Base-by-base conservation (phyloP, 306 rosid species). In the Dryas alaskensis region DNA sequence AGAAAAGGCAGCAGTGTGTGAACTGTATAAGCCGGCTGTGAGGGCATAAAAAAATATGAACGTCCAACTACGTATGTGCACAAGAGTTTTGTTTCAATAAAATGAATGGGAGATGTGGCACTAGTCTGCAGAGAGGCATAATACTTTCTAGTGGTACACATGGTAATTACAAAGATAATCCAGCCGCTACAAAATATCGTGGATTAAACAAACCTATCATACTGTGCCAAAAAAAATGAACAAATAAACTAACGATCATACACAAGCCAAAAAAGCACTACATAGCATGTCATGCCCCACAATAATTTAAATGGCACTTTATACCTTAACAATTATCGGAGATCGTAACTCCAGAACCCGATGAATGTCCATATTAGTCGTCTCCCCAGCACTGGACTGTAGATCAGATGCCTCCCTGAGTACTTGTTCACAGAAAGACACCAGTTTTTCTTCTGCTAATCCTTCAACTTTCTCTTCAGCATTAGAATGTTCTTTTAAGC, bases 381-480 rank as follows among this genome's bases (percentile, higher is more conserved):
- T 84, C 70, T 92, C 97, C 71, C 96, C 98, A 13, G 85, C 85
- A 84, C 76, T 83, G 53, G 90, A 83, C 84, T 95, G 99, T 77
- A 95, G 87, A 44, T 95, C 97, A 70, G 99, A 95, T 78, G 97
- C 99, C 86, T 90, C 99, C 83, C 87, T 81, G 76, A 95, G 98
- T 37, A 88, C 96, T 83, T 88, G 92, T 71, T 88, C 98, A 66
- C 96, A 95, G 87, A 95, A 90, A 67, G 98, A 86, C 55, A 90
- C 91, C 78, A 95, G 81, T 84, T 90, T 92, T 80, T 81, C 96
- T 85, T 92, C 99, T 60, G 97, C 99, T 81, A 89, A 60, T 80
- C 87, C 85, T 73, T 87, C 97, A 57, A 95, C 78, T 65, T 88
- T 86, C 78, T 85, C 84, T 80, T 85, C 96, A 11, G 78, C 78